phyloP scores from a whole-genome alignment of 2,329 filamentous ascomycete genomes.

The Fusarium proliferatum region DNA sequence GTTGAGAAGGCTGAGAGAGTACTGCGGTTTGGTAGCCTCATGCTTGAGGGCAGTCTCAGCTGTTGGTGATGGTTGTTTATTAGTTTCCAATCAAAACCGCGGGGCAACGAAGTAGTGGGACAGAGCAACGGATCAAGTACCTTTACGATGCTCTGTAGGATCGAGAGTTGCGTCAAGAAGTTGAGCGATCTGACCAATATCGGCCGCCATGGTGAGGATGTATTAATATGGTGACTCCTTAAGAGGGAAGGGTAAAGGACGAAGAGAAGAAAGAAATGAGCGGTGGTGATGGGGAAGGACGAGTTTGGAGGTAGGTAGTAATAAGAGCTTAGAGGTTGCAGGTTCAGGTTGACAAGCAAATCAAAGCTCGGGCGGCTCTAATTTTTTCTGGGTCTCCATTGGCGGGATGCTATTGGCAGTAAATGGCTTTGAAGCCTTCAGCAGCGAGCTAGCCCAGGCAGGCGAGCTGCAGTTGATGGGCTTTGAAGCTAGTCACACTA shows the following conservation, averaged over 20 bases:
- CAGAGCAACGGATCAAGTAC: slow-evolving; percentile 58
- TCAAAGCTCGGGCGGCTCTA: slow-evolving; percentile 15
- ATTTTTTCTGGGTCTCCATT: slow-evolving; percentile 27
- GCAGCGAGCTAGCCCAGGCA: neutral
- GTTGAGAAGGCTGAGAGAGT: slow-evolving; percentile 88
- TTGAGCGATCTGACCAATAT: slow-evolving; percentile 75
- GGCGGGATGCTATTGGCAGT: slow-evolving; percentile 8
- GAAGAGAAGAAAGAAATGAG: slow-evolving; percentile 31
- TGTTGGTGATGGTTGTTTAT: slow-evolving; percentile 58
- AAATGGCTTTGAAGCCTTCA: slow-evolving; percentile 3
- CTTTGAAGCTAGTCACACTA: slow-evolving; percentile 18
- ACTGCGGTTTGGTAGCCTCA: slow-evolving; percentile 85
- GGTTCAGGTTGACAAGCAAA: slow-evolving; percentile 30
- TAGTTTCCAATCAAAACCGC: slow-evolving; percentile 47
- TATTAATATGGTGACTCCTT: slow-evolving; percentile 14
- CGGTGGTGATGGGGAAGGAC: slow-evolving; percentile 37
- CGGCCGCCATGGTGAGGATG: slow-evolving; percentile 63
- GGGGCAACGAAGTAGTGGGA: slow-evolving; percentile 43
- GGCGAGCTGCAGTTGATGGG: slow-evolving; percentile 15
- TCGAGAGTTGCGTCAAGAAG: slow-evolving; percentile 92
- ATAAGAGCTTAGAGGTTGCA: slow-evolving; percentile 29
- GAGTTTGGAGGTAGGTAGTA: slow-evolving; percentile 25
- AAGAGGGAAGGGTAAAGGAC: slow-evolving; percentile 30
- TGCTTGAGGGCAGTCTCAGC: slow-evolving; percentile 83
- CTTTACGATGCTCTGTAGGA: slow-evolving; percentile 88